Evolutionary conservation across 75 land plant species (phyloP), one percentile per base, ranked within the genome.

Genomic region (Selaginella tamariscina): DNA sequence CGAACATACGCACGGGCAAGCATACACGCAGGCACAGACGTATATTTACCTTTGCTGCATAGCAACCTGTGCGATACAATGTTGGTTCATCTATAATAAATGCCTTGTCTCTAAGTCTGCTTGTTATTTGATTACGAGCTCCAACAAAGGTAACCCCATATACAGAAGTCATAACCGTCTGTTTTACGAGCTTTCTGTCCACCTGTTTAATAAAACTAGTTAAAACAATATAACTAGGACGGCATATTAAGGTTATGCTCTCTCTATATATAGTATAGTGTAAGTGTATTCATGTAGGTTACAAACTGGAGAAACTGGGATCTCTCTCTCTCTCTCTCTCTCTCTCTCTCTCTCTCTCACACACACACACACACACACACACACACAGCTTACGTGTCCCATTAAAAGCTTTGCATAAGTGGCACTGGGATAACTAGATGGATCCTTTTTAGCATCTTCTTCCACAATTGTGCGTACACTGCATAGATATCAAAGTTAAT

Each of bases 151-250:
- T 59, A 2, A 59, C 62, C 8, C 62, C 62, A n/a, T 59, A 59
- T 2, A 59, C 62, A 5, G 62, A 59, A 21, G 26, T 59, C 62
- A 59, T 59, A 5, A 59, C 62, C 23, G 26, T 59, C 62, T 23
- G 62, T 27, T 59, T 59, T 23, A 59, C 62, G 2, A 59, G 62
- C 21, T 59, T 59, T 9, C 62, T 21, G 21, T 59, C 98, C 68
- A 93, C 90, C 98, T 93, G 76, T 21, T 59, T 26, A n/a, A 59
- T 26, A n/a, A 59, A 9, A 59, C 5, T 9, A 21, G 63, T 59
- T 2, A 59, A 59, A 9, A 33, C 2, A n/a, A 33, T 23, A 39
- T 26, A 32, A 32, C 21, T n/a, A 2, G 68, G 24, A n/a, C n/a
- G n/a, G n/a, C n/a, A n/a, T n/a, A n/a, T n/a, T n/a, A n/a, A n/a